Evolutionary conservation across 306 rosid genomes (phyloP).

Genomic region (Citrullus mucosospermus): DNA sequence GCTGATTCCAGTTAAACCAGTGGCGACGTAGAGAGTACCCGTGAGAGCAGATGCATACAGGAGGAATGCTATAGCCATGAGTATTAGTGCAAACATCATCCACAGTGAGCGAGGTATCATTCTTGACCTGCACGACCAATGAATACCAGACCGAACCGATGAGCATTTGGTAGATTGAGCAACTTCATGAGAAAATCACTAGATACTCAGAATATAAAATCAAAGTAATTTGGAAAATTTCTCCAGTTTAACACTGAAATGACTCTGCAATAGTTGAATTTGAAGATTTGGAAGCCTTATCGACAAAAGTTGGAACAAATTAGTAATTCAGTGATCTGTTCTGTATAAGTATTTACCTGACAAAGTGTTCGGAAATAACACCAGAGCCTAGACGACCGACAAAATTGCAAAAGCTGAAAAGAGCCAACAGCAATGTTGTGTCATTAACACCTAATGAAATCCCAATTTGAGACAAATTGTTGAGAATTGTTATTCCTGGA

Average conservation of each 20-base stretch:
- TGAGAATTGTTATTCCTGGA: slow-evolving; percentile 69
- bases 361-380: slow-evolving; percentile 70
- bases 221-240: background rate
- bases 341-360: slow-evolving; percentile 30
- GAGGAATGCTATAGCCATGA: slow-evolving; percentile 40
- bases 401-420: slow-evolving; percentile 80
- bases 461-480: slow-evolving; percentile 86
- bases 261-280: background rate
- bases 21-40: slow-evolving; percentile 55
- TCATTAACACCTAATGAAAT: slow-evolving; percentile 44
- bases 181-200: background rate
- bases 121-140: slow-evolving; percentile 26
- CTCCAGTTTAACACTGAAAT: background rate
- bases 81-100: slow-evolving; percentile 50
- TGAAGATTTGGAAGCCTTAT: background rate
- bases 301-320: background rate
- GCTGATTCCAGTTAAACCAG: slow-evolving; percentile 57
- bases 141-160: background rate
- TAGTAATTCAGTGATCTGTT: background rate
- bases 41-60: slow-evolving; percentile 43
- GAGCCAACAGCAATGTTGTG: slow-evolving; percentile 52
- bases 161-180: background rate
- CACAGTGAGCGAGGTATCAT: slow-evolving; percentile 58
- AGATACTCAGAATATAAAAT: background rate
- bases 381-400: slow-evolving; percentile 76